A percentile compares a stretch with the other conserved stretches of the same genome.
phyloP scores from a whole-genome alignment of 2,329 filamentous ascomycete species.

The Paracorniculantispora psalliotae region DNA sequence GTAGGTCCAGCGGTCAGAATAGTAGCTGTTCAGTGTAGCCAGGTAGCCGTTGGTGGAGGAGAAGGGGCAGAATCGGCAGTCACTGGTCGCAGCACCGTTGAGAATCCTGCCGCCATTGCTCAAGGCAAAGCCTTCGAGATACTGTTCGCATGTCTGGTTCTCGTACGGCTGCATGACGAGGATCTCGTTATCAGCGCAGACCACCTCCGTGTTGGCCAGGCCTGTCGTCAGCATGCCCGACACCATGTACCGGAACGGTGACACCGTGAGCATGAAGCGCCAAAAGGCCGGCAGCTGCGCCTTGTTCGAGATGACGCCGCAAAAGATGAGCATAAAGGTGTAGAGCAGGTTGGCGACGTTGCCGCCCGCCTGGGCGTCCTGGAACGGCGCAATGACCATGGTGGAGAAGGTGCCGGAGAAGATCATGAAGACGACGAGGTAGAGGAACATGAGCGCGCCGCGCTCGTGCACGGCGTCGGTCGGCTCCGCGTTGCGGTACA shows the following conservation, averaged over 20 bases:
- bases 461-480: slow-evolving; percentile 61
- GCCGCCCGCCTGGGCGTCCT: slow-evolving; percentile 70
- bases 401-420: slow-evolving; percentile 79
- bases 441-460: slow-evolving; percentile 73
- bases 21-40: slow-evolving; percentile 43
- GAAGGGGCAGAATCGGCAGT: slow-evolving; percentile 54
- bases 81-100: slow-evolving; percentile 39
- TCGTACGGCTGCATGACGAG: slow-evolving; percentile 60
- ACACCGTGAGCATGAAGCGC: slow-evolving; percentile 67
- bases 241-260: slow-evolving; percentile 78
- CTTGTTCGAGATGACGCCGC: slow-evolving; percentile 64
- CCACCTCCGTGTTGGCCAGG: slow-evolving; percentile 60
- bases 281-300: slow-evolving; percentile 65
- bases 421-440: slow-evolving; percentile 69
- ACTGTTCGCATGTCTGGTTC: slow-evolving; percentile 56
- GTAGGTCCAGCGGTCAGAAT: slow-evolving; percentile 61
- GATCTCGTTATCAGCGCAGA: slow-evolving; percentile 66
- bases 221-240: slow-evolving; percentile 65
- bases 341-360: slow-evolving; percentile 74
- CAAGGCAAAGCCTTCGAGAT: slow-evolving; percentile 50
- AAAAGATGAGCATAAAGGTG: slow-evolving; percentile 69
- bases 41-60: slow-evolving; percentile 49
- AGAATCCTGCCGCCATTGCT: slow-evolving; percentile 47
- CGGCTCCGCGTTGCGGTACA: slow-evolving; percentile 63
- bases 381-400: slow-evolving; percentile 70